Evolutionary conservation across 2,329 filamentous ascomycete species (phyloP).

Genomic region (Lachnellula subtilissima): DNA sequence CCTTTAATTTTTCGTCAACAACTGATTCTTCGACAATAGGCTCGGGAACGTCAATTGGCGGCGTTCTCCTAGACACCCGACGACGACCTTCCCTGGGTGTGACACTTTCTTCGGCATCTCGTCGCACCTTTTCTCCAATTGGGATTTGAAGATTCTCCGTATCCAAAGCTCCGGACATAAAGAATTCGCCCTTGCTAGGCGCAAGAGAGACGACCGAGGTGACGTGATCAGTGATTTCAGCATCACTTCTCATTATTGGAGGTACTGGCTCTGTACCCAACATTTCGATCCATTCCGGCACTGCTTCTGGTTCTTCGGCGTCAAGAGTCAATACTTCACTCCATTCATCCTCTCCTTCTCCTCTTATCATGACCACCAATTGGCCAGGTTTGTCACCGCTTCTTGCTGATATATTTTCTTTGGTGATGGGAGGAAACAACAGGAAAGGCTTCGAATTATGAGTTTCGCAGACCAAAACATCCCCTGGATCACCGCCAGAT

Average conservation of each 20-base stretch:
- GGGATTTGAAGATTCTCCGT: slow-evolving; percentile 23
- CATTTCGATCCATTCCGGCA: slow-evolving; percentile 82
- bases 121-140: slow-evolving; percentile 27
- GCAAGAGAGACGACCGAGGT: background rate
- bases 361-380: slow-evolving; percentile 83
- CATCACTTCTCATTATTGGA: slow-evolving; percentile 33
- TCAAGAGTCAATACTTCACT: slow-evolving; percentile 76
- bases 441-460: slow-evolving; percentile 72
- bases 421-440: slow-evolving; percentile 82
- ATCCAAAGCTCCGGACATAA: slow-evolving; percentile 5
- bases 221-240: slow-evolving; percentile 35
- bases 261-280: slow-evolving; percentile 63
- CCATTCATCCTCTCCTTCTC: slow-evolving; percentile 67
- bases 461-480: slow-evolving; percentile 90
- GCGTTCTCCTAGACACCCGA: slow-evolving; percentile 1
- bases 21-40: slow-evolving; percentile 10
- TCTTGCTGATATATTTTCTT: slow-evolving; percentile 71
- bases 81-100: slow-evolving; percentile 5
- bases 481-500: slow-evolving; percentile 64
- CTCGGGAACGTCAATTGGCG: slow-evolving; percentile 1
- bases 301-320: slow-evolving; percentile 54
- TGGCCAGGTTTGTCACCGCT: slow-evolving; percentile 65
- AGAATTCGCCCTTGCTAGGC: background rate
- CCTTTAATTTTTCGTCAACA: slow-evolving; percentile 6
- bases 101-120: slow-evolving; percentile 14